Evolutionary conservation across 1,284 basidiomycete species (phyloP).

Genomic region (Sporisorium exsertum): DNA sequence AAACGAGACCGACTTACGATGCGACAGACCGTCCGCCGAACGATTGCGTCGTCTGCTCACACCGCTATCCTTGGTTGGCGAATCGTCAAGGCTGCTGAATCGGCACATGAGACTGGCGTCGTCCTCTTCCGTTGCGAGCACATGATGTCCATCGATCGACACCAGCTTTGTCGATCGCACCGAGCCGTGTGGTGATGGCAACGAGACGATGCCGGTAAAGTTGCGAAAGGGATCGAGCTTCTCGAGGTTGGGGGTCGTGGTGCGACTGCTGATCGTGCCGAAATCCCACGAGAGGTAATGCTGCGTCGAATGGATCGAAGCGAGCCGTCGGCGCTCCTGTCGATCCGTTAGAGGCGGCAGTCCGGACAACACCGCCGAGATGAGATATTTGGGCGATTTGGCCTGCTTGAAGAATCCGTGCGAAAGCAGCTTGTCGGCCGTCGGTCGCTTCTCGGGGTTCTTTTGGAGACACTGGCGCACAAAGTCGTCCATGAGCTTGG

Average conservation of each 20-base stretch:
- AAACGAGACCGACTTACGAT: constrained; percentile 58
- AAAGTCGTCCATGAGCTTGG: constrained; percentile 82
- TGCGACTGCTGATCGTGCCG: constrained; percentile 38
- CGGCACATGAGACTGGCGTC: constrained; percentile 22
- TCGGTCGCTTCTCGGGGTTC: constrained; percentile 82
- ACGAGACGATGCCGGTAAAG: constrained; percentile 52
- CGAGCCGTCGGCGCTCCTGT: constrained; percentile 51
- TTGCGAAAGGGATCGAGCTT: constrained; percentile 57
- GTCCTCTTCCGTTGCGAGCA: constrained; percentile 43
- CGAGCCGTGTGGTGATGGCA: constrained; percentile 48
- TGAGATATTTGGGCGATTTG: constrained; percentile 80
- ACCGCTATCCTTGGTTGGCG: constrained; percentile 18
- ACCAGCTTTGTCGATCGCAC: constrained; percentile 45
- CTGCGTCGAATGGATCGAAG: constrained; percentile 53
- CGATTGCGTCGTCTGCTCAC: constrained; percentile 24
- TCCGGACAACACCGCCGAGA: constrained; percentile 76
- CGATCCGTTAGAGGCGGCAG: constrained; percentile 58
- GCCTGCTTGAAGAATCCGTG: constrained; percentile 82
- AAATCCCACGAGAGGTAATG: constrained; percentile 61
- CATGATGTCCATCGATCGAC: constrained; percentile 50
- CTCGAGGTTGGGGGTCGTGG: constrained; percentile 37
- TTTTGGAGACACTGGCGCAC: constrained; percentile 84
- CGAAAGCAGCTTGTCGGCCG: constrained; percentile 80
- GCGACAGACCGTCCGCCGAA: constrained; percentile 30
- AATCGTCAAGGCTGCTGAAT: constrained; percentile 33